Base-by-base conservation (phyloP, 2,329 filamentous ascomycete species). In the Colletotrichum phormii region DNA sequence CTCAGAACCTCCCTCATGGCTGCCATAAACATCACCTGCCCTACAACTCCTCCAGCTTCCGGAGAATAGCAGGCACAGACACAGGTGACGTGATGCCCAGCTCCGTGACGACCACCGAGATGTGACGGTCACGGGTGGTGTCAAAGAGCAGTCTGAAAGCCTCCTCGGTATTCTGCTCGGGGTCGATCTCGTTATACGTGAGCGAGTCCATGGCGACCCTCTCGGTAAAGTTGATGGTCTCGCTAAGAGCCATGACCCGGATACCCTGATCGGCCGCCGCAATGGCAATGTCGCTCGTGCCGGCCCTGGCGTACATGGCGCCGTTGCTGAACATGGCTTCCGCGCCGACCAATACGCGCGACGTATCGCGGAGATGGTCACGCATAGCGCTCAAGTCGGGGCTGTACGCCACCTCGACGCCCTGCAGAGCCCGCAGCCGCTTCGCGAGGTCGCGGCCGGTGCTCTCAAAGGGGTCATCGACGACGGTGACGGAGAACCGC, bases 281-380 rank as follows among this genome's bases (percentile, higher is more conserved):
- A 86, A 97, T 93, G 22, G 96, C 95, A 11, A 98, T 89, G 72
- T 97, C 90, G 29, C 94, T 94, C 4, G 95, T 98, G 73, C 97
- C 97, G 11, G 95, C 91, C 24, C 95, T 91, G 5, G 94, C 96
- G 82, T 97, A 97, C 77, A 99, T 89, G 42, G 94, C 90, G 8
- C 97, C 97, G 82, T 98, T 98, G 77, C 94, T 95, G 84, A 98
- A 97, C 91, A 99, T 97, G 51, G 95, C 94, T 80, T 98, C 95
- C 5, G 95, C 95, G 13, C 95, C 95, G 1, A 98, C 94, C 3
- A 99, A 87, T 64, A 98, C 89, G 11, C 97, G 91, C 7, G 92
- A 93, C 2, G 87, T 84, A 55, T 82, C 80, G 75, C 91, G 90
- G 64, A 98, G 89, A 57, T 93, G 92, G 76, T 94, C 91, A 63